Evolutionary conservation across 257 asterid genomes (phyloP).

Genomic region (Eucommia ulmoides): DNA sequence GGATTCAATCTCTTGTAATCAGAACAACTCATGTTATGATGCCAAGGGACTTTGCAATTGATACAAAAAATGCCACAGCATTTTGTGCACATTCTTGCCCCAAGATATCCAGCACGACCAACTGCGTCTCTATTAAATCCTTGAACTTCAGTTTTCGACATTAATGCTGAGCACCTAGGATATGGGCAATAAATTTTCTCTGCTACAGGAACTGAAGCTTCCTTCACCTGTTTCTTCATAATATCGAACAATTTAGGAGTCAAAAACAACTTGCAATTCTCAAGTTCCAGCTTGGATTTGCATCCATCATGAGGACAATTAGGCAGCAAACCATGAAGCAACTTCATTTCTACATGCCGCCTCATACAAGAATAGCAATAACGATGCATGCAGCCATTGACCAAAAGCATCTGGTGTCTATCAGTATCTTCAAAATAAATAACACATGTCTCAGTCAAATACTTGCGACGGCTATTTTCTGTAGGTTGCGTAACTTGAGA

Average conservation of each 20-base stretch:
- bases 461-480: constrained; percentile 14
- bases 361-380: constrained; percentile 46
- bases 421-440: constrained; percentile 42
- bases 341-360: constrained; percentile 36
- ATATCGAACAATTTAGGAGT: constrained; percentile 11
- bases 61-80: constrained; percentile 15
- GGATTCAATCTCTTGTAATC: constrained; percentile 11
- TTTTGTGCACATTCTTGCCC: constrained; percentile 7
- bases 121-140: not conserved
- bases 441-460: constrained; percentile 22
- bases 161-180: constrained; percentile 19
- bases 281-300: constrained; percentile 9
- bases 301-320: constrained; percentile 27
- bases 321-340: constrained; percentile 30
- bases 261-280: constrained; percentile 19
- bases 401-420: constrained; percentile 25
- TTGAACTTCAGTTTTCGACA: constrained; percentile 15
- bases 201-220: constrained; percentile 16
- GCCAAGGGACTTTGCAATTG: constrained; percentile 25
- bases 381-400: constrained; percentile 33
- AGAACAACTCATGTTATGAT: constrained; percentile 8
- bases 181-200: constrained; percentile 27
- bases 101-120: not conserved
- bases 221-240: constrained; percentile 17
- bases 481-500: constrained; percentile 16